Evolutionary conservation across 306 rosid species (phyloP).

Genomic region (Urtica urens): DNA sequence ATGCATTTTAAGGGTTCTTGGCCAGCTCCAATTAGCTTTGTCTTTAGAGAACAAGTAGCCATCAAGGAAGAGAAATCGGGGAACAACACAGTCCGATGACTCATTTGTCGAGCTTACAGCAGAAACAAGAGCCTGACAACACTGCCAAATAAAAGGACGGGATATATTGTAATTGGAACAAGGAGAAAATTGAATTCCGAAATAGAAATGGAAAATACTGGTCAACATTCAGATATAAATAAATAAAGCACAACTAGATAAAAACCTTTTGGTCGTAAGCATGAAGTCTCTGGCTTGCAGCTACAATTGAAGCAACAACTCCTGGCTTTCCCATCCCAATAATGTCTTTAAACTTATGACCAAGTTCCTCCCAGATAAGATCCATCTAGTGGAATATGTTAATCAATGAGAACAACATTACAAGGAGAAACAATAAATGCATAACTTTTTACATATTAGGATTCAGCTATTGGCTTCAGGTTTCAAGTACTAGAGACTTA

Average conservation of each 20-base stretch:
- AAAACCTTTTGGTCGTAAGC: constrained; percentile 58
- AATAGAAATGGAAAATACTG: not conserved
- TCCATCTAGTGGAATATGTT: constrained; percentile 42
- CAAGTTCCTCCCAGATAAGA: constrained; percentile 79
- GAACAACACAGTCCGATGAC: constrained; percentile 55
- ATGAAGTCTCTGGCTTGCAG: constrained; percentile 79
- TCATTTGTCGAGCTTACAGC: constrained; percentile 49
- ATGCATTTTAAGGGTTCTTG: constrained; percentile 44
- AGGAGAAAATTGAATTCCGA: not conserved
- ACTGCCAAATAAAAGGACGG: constrained; percentile 29
- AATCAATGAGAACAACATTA: not conserved
- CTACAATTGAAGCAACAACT: constrained; percentile 67
- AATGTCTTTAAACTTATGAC: constrained; percentile 52
- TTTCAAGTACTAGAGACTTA: no score
- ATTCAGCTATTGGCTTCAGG: constrained; percentile 6
- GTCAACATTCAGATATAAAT: not conserved
- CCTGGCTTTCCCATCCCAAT: constrained; percentile 84
- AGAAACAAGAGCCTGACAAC: constrained; percentile 64
- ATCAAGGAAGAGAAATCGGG: constrained; percentile 74
- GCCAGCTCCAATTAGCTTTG: constrained; percentile 71
- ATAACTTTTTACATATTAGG: not conserved
- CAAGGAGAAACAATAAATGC: not conserved
- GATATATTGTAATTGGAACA: constrained; percentile 1
- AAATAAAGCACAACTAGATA: constrained; percentile 1
- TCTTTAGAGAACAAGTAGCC: constrained; percentile 47